Base-by-base conservation (phyloP, 257 asterid species). In the Solanum ossicruentum region DNA sequence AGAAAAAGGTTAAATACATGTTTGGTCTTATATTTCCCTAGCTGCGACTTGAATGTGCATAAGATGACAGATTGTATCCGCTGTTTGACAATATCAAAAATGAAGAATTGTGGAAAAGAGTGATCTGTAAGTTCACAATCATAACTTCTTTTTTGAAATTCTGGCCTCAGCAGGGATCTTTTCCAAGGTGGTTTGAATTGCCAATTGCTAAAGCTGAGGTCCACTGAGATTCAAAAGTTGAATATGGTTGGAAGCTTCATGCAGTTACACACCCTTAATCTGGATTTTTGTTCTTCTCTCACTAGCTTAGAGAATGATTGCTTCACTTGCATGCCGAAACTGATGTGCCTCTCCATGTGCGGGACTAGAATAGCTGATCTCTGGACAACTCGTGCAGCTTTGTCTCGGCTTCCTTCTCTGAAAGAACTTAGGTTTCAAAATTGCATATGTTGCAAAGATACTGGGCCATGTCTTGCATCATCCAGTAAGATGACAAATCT, bases 241-340 rank as follows among this genome's bases (percentile, higher is more conserved):
- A 58, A 85, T 75, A 69, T 80, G 83, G 57, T 56, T 47, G 87
- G 86, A 79, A 83, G 47, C 10, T 88, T 88, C 87, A 28, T 39
- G 83, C 67, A 78, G 71, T 73, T 89, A 63, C 87, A 70, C 84
- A 79, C 90, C 54, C 89, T 89, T 71, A 83, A 75, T 80, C 88
- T 89, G 60, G 89, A 89, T 69, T 86, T 82, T 54, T 84, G 88
- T 84, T 86, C 89, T 84, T 88, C 89, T 54, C 88, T 89, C 36
- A 26, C 82, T 75, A 28, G 60, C 49, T 58, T 89, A 84, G 86
- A 71, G 83, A 71, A 67, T 66, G 87, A 84, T 86, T 89, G 82
- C 67, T 89, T 84, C 71, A 67, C 82, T 75, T 47, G 26, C 55
- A 87, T 87, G 89, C 90, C 90, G n/a, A 87, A 84, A 47, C 65